These are phyloP conservation scores for Cercospora sesami DNA, from an alignment of 2,329 filamentous ascomycete genomes.

Conservation along the genomic window DNA sequence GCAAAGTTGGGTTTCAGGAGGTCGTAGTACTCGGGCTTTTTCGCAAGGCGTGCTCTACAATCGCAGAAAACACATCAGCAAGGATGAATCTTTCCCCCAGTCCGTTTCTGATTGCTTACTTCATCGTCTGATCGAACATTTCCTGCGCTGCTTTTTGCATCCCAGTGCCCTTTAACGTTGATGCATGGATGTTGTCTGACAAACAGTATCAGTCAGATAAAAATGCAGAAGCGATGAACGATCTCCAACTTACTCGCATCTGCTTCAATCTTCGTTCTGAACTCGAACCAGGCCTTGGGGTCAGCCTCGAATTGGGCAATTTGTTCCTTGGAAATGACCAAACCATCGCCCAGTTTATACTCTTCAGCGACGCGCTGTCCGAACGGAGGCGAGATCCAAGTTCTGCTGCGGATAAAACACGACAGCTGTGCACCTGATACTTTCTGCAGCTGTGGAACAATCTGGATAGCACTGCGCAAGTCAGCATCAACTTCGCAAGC, in stretches of 20 bases:
- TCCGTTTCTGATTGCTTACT: conserved; percentile 9
- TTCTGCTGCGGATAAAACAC: conserved; percentile 64
- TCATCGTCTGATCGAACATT: conserved; percentile 47
- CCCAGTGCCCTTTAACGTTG: conserved; percentile 43
- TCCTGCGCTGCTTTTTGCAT: conserved; percentile 42
- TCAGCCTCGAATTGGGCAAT: conserved; percentile 59
- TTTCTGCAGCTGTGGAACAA: conserved; percentile 43
- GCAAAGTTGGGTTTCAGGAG: conserved; percentile 46
- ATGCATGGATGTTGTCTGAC: conserved; percentile 48
- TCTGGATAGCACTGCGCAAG: conserved; percentile 42
- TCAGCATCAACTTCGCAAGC: no score
- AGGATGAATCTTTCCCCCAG: background rate
- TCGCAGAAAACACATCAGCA: background rate
- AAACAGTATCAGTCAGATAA: conserved; percentile 35
- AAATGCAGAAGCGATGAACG: background rate
- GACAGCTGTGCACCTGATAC: conserved; percentile 49
- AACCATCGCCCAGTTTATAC: conserved; percentile 45
- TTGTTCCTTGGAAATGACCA: conserved; percentile 57
- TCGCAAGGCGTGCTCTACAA: conserved; percentile 35
- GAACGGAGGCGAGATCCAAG: conserved; percentile 64
- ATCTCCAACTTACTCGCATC: conserved; percentile 50
- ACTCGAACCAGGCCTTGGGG: conserved; percentile 58
- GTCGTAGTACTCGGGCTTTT: conserved; percentile 44
- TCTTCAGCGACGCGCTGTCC: conserved; percentile 37
- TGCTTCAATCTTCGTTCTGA: conserved; percentile 46